Base-by-base conservation (phyloP, 129 eudicot genomes). In the Logfia minima region DNA sequence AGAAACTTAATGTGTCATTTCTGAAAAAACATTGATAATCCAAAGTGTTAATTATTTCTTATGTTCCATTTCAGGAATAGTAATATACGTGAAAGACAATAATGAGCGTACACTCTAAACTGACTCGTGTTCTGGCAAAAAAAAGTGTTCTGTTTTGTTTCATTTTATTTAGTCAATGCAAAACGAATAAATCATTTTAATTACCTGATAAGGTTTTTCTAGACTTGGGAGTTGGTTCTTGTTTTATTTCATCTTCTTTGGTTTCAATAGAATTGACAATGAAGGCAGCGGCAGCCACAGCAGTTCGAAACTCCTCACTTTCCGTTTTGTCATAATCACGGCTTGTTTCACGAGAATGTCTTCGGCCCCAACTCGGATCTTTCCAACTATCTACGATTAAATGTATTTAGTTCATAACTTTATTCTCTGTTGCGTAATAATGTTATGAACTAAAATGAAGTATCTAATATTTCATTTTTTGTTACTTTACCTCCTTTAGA, bases 211-310 rank as follows among this genome's bases (percentile, higher is more conserved):
- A 63, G 61, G 29, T 32, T 75, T 75, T 80, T 14, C 58, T 77
- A 8, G 84, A 52, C 28, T 66, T 79, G 34, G 79, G 37, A 56
- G 23, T 74, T 0, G 68, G 79, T 23, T 75, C 83, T 24, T 63
- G 72, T 71, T 77, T 34, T 48, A 62, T 62, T 75, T 67, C 81
- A 60, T 82, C 83, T 17, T 78, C 75, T 61, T 72, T 62, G 78
- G 22, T 72, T 74, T 88, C 92, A 6, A 90, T 82, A 18, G 92
- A 83, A 14, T 31, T 77, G 35, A 92, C 75, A 43, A 90, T 93
- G 66, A 74, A 83, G 26, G 96, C 86, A 67, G 98, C 98, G 10
- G 98, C 98, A 4, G 98, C 94, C 41, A 92, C 83, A 14, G 96
- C 98, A 1, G 86, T 73, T 21, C 87, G 84, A 77, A 86, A 90